Evolutionary conservation across 164 flowering plant genomes (phyloP), one percentile per base, ranked within the genome.

Genomic region (Annona cherimola): DNA sequence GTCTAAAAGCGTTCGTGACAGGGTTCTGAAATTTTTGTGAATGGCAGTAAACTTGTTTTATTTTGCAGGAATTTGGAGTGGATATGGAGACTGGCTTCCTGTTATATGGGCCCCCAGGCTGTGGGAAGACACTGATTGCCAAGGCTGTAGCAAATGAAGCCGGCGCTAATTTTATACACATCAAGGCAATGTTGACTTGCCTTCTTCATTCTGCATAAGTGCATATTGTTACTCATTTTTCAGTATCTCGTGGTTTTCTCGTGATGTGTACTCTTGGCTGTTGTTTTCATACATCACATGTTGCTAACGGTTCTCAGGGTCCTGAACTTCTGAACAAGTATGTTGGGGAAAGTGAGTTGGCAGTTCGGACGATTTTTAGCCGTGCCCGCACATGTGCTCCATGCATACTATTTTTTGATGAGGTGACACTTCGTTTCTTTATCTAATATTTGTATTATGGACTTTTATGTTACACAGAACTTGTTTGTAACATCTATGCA

Each of bases 91-190:
- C 87, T 20, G 98, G 99, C 20, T 88, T 95, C 83, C 83, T 93
- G 88, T 91, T 95, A 19, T 91, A 88, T 81, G 99, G 99, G 61
- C 99, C 99, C 64, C 99, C 98, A 26, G 98, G 99, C 46, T 95
- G 99, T 77, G 99, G 99, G 67, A 95, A 95, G 81, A 93, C 99
- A 50, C 76, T 95, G 71, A 93, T 95, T 76, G 99, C 99, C 55
- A 93, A 91, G 80, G 99, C 99, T 42, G 92, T 93, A 68, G 99
- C 99, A 62, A 88, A 91, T 83, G 99, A 90, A 79, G 94, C 99
- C 3, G 98, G 97, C 70, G 98, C 97, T 40, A 95, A 89, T 82
- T 95, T 95, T 73, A 95, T 95, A 82, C 92, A 95, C 73, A 83
- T 95, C 45, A 91, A 95, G 98, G 99, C 91, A 61, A 42, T 7